Evolutionary conservation across 805 yeast species (phyloP).

Genomic region (Candida mattraensis): DNA sequence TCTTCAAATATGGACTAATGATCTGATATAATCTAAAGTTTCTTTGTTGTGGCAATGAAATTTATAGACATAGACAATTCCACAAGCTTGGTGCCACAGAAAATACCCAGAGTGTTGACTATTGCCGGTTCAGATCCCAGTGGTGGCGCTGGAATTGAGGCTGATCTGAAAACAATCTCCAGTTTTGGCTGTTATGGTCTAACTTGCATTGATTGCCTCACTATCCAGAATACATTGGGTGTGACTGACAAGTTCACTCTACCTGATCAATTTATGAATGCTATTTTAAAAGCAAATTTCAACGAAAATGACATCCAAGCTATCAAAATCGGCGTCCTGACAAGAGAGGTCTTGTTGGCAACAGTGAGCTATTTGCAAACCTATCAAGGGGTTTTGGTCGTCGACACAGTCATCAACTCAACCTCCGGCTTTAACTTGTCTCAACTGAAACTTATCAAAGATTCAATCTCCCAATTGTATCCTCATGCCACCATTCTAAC

Average conservation of each 20-base stretch:
- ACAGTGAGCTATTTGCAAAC: slow-evolving; percentile 38
- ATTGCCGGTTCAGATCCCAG: slow-evolving; percentile 80
- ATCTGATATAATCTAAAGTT: too few relatives aligned
- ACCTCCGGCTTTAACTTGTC: slow-evolving; percentile 71
- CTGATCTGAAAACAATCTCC: slow-evolving; percentile 77
- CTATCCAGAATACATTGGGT: slow-evolving; percentile 70
- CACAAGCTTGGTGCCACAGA: slow-evolving; percentile 1
- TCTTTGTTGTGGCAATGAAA: too few relatives aligned
- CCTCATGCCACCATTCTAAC: slow-evolving; percentile 62
- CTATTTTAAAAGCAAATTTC: slow-evolving; percentile 45
- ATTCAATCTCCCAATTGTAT: slow-evolving; percentile 41
- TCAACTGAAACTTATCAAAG: slow-evolving; percentile 33
- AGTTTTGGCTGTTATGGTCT: slow-evolving; percentile 75
- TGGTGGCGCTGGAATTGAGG: slow-evolving; percentile 93
- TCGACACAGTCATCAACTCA: slow-evolving; percentile 85
- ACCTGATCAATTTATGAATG: slow-evolving; percentile 42
- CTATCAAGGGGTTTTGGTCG: slow-evolving; percentile 39
- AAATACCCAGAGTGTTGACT: slow-evolving; percentile 40
- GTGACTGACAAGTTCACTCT: slow-evolving; percentile 44
- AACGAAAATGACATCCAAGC: slow-evolving; percentile 46
- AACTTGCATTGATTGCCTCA: slow-evolving; percentile 75
- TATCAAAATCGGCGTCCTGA: slow-evolving; percentile 80
- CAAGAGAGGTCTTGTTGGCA: slow-evolving; percentile 50
- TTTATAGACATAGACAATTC: slow-evolving; percentile 1
- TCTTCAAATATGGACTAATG: too few relatives aligned